Evolutionary conservation across 2,329 filamentous ascomycete genomes (phyloP).

Genomic region (Anisogramma anomala): DNA sequence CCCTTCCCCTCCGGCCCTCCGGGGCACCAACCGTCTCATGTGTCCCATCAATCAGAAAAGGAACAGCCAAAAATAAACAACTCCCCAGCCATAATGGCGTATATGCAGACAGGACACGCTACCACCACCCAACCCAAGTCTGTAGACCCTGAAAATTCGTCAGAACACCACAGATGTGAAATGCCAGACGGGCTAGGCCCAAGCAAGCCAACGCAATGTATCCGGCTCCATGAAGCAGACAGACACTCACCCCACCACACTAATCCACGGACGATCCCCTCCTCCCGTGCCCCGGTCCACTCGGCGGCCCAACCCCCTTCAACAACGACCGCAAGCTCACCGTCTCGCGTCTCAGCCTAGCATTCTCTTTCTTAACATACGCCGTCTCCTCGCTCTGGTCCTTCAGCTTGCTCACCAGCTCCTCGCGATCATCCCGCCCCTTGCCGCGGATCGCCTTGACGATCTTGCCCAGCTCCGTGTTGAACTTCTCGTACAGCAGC

Average conservation of each 20-base stretch:
- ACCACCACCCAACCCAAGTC: background rate
- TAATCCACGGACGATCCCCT: constrained; percentile 3
- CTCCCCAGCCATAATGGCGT: background rate
- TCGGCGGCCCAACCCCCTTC: constrained; percentile 25
- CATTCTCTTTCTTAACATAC: constrained; percentile 74
- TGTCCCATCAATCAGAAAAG: background rate
- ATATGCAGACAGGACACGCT: background rate
- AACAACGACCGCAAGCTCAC: constrained; percentile 52
- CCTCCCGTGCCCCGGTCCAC: background rate
- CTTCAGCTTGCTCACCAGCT: constrained; percentile 58
- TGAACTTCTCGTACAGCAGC: constrained; percentile 82
- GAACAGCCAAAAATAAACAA: background rate
- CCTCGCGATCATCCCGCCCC: constrained; percentile 66
- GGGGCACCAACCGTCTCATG: background rate
- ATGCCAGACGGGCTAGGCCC: background rate
- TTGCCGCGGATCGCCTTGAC: constrained; percentile 62
- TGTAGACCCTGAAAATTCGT: background rate
- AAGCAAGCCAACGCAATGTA: background rate
- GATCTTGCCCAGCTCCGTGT: constrained; percentile 78
- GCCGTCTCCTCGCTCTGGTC: constrained; percentile 68
- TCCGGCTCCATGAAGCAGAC: background rate
- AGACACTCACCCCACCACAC: background rate
- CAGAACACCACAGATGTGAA: background rate
- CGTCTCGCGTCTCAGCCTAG: constrained; percentile 70
- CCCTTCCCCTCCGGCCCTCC: background rate